A percentile compares a stretch with the other conserved stretches of the same genome.
phyloP scores from a whole-genome alignment of 345 rosid genomes.

The Populus davidiana region DNA sequence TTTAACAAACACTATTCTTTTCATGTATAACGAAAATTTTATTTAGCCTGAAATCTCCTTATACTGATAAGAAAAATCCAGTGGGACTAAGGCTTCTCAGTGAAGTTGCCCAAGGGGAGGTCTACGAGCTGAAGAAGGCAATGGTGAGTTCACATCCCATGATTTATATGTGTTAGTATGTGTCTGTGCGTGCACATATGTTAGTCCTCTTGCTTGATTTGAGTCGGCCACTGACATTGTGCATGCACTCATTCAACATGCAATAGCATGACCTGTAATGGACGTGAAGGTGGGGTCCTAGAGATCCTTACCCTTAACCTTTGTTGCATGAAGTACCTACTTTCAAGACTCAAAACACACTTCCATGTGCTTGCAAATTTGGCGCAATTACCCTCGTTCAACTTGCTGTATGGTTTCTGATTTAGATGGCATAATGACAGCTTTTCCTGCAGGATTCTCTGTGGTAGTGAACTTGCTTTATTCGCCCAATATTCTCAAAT shows the following conservation, averaged over 20 bases:
- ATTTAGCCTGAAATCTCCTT: too few species aligned
- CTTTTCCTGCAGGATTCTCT: not conserved
- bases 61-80: conserved; percentile 37
- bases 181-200: not conserved
- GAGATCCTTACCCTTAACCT: not conserved
- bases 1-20: too few species aligned
- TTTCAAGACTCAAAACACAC: not conserved
- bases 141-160: conserved; percentile 44
- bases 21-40: too few species aligned
- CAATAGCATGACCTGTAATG: not conserved
- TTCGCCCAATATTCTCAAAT: not conserved
- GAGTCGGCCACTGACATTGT: not conserved
- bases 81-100: conserved; percentile 92
- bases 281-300: not conserved
- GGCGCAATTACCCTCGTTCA: not conserved
- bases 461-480: not conserved
- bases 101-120: conserved; percentile 86
- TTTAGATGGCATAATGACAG: not conserved
- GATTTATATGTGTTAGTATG: not conserved
- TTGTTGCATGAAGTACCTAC: not conserved
- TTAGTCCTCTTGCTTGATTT: not conserved
- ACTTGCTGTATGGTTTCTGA: not conserved
- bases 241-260: not conserved
- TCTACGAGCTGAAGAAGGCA: conserved; percentile 73
- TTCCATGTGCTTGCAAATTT: not conserved